A percentile compares a stretch with the other conserved stretches of the same genome.
phyloP scores from a whole-genome alignment of 2,329 filamentous ascomycete genomes.

The Sporothrix pallida region DNA sequence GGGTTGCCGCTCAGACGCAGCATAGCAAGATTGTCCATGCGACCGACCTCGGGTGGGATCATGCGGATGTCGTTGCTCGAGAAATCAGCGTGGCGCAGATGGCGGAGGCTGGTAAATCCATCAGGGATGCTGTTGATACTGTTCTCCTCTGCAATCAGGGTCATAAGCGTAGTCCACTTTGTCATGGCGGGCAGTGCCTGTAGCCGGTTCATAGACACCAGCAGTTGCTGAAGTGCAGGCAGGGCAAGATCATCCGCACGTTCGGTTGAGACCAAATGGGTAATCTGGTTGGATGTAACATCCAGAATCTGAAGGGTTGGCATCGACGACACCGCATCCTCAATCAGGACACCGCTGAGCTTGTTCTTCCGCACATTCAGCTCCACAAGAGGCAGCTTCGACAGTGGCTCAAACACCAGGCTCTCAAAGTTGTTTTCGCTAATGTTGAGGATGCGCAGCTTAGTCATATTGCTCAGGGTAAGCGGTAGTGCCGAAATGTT shows the following conservation, averaged over 20 bases:
- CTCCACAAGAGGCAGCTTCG: conserved; percentile 72
- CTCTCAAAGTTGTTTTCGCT: conserved; percentile 76
- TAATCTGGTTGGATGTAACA: conserved; percentile 76
- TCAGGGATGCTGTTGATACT: conserved; percentile 75
- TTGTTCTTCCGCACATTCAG: conserved; percentile 79
- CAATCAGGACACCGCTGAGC: conserved; percentile 73
- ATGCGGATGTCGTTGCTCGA: conserved; percentile 81
- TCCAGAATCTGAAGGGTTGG: conserved; percentile 75
- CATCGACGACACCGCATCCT: conserved; percentile 62
- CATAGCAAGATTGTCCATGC: conserved; percentile 77
- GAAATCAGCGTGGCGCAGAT: conserved; percentile 79
- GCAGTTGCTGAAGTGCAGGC: conserved; percentile 74
- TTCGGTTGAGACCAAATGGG: conserved; percentile 54
- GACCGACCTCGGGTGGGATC: conserved; percentile 75
- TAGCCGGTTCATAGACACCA: conserved; percentile 81
- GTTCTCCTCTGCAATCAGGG: conserved; percentile 81
- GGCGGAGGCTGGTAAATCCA: conserved; percentile 71
- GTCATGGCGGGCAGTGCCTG: conserved; percentile 73
- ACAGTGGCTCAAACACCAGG: conserved; percentile 73
- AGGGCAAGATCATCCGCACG: conserved; percentile 59
- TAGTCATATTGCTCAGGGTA: conserved; percentile 68
- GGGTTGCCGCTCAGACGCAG: conserved; percentile 89
- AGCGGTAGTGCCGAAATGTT: conserved; percentile 73
- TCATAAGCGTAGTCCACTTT: conserved; percentile 75
- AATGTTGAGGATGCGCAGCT: conserved; percentile 77